Evolutionary conservation across 768 basidiomycete species (phyloP).

Genomic region (Trametes coccinea): DNA sequence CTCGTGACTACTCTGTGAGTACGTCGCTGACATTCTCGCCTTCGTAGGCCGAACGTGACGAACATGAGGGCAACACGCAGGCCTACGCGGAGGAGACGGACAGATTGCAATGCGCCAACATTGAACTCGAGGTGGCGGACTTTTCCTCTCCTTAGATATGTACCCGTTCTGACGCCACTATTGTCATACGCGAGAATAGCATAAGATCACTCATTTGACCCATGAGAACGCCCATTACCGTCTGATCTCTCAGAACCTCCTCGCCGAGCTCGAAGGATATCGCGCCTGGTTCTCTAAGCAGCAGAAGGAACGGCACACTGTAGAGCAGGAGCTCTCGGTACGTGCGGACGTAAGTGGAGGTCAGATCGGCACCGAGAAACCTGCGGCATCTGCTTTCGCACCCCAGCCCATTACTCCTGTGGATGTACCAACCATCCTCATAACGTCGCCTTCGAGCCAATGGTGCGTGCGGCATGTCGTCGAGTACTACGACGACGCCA

Average conservation of each 20-base stretch:
- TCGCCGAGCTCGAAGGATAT: neutral
- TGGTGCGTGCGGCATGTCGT: neutral
- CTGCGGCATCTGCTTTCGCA: neutral
- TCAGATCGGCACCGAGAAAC: neutral
- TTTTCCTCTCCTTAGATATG: neutral
- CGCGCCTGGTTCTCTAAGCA: neutral
- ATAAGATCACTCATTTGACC: neutral
- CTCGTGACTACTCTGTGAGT: neutral
- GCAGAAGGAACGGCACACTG: neutral
- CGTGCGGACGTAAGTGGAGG: neutral
- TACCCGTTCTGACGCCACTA: neutral
- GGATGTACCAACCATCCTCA: neutral
- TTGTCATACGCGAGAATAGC: neutral
- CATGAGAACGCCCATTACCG: neutral
- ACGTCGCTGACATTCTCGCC: neutral
- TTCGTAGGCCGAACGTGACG: neutral
- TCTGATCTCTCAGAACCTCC: neutral
- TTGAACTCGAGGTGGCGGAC: neutral
- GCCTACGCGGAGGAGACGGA: neutral
- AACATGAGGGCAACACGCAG: neutral
- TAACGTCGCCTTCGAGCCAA: neutral
- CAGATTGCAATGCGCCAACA: neutral
- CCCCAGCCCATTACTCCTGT: neutral
- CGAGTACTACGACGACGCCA: neutral
- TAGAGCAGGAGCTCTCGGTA: neutral